Percentiles rank a stretch among this genome's conserved stretches.
These are phyloP conservation scores for Xylaria sp. DNA, from an alignment of 2,329 filamentous ascomycete species.

Conservation along the genomic window DNA sequence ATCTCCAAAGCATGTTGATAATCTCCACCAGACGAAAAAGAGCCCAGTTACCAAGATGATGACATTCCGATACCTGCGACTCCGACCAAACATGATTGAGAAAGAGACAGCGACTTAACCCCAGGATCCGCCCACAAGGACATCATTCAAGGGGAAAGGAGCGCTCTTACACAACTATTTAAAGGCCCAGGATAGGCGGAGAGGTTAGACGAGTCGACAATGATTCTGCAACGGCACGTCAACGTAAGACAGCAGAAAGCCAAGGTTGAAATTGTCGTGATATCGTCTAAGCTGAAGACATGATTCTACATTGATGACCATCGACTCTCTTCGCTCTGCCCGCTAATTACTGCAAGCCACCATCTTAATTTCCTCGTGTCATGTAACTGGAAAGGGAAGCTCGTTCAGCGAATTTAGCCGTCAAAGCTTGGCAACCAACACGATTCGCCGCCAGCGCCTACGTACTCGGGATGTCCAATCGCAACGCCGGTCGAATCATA, in stretches of 20 bases:
- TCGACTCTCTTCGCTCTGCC: not conserved
- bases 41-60: conserved; percentile 16
- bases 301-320: not conserved
- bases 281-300: not conserved
- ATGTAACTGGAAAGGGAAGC: not conserved
- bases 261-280: not conserved
- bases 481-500: not conserved
- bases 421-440: conserved; percentile 16
- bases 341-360: not conserved
- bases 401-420: conserved; percentile 15
- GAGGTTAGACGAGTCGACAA: conserved; percentile 6
- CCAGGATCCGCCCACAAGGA: not conserved
- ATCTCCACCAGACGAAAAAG: conserved; percentile 31
- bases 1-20: conserved; percentile 14
- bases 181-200: not conserved
- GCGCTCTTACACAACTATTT: not conserved
- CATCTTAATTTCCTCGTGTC: not conserved
- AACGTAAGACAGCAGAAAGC: not conserved
- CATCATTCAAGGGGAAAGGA: conserved; percentile 4
- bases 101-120: not conserved
- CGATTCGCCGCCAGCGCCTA: not conserved
- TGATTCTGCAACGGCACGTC: not conserved
- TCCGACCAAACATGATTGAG: conserved; percentile 20
- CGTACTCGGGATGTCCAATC: conserved; percentile 5
- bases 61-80: conserved; percentile 23